Evolutionary conservation across 1,284 basidiomycete genomes (phyloP).

Genomic region (Afroboletus lepidellus): DNA sequence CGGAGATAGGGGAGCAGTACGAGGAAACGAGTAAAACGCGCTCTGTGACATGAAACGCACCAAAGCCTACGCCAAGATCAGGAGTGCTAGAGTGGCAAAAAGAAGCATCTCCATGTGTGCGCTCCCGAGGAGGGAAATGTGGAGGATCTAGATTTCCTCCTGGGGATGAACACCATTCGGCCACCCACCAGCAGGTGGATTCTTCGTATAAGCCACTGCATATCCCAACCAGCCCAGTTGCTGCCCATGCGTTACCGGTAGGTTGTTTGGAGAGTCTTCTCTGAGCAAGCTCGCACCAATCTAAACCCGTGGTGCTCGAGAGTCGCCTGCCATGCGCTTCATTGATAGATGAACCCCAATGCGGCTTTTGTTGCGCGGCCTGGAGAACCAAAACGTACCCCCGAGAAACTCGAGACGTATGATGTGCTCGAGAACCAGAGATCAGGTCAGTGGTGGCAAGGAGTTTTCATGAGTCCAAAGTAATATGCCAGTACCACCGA

Average conservation of each 20-base stretch:
- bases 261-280: constrained; percentile 77
- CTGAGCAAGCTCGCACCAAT: too few species aligned
- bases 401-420: too few species aligned
- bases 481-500: too few species aligned
- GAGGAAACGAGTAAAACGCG: constrained; percentile 61
- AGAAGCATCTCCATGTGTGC: constrained; percentile 81
- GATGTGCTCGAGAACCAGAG: constrained; percentile 89
- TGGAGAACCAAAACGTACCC: too few species aligned
- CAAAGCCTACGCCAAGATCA: constrained; percentile 52
- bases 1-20: constrained; percentile 26
- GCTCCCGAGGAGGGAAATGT: constrained; percentile 65
- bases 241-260: constrained; percentile 93
- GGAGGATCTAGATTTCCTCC: constrained; percentile 78
- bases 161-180: not conserved
- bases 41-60: constrained; percentile 74
- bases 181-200: constrained; percentile 60
- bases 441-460: constrained; percentile 84
- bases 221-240: constrained; percentile 83
- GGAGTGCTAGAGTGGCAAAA: constrained; percentile 51
- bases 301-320: too few species aligned
- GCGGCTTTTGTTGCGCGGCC: too few species aligned
- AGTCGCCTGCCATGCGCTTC: too few species aligned
- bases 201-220: too few species aligned
- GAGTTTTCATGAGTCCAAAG: constrained; percentile 81
- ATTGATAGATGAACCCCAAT: too few species aligned